These are phyloP conservation scores for Entamoeba invadens DNA, from an alignment of 208 protist species.

Conservation along the genomic window DNA sequence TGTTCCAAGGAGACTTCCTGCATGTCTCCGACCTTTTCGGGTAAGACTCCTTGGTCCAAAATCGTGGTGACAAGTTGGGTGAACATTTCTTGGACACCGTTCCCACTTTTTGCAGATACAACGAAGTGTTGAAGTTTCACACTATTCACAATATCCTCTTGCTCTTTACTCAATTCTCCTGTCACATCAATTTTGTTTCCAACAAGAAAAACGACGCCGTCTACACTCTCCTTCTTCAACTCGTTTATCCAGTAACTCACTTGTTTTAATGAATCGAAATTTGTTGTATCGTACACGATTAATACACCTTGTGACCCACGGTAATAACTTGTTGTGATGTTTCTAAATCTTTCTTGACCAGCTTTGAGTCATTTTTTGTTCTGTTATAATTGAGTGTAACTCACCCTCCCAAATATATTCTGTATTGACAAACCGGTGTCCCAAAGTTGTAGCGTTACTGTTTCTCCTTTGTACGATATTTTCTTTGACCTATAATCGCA, in stretches of 20 bases:
- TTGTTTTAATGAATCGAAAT: neutral
- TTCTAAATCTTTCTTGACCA: neutral
- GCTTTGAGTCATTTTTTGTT: too few relatives aligned
- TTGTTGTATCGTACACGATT: neutral
- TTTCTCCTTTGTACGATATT: slow-evolving; percentile 26
- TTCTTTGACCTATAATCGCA: slow-evolving; percentile 45
- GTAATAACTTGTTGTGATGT: neutral
- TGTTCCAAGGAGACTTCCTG: neutral
- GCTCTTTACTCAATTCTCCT: neutral
- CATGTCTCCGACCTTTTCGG: neutral
- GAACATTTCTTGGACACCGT: neutral
- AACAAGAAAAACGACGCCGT: neutral
- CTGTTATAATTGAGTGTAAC: too few relatives aligned
- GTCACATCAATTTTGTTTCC: neutral
- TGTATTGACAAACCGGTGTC: too few relatives aligned
- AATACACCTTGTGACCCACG: neutral
- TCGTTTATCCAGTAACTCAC: neutral
- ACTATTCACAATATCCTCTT: neutral
- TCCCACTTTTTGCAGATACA: neutral
- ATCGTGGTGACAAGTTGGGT: neutral
- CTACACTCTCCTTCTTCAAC: neutral
- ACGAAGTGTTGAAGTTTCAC: neutral
- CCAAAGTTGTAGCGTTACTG: slow-evolving; percentile 41
- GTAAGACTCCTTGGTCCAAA: neutral
- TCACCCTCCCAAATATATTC: too few relatives aligned